phyloP scores from a whole-genome alignment of 106 monocot species.

The Amphibolis antarctica region DNA sequence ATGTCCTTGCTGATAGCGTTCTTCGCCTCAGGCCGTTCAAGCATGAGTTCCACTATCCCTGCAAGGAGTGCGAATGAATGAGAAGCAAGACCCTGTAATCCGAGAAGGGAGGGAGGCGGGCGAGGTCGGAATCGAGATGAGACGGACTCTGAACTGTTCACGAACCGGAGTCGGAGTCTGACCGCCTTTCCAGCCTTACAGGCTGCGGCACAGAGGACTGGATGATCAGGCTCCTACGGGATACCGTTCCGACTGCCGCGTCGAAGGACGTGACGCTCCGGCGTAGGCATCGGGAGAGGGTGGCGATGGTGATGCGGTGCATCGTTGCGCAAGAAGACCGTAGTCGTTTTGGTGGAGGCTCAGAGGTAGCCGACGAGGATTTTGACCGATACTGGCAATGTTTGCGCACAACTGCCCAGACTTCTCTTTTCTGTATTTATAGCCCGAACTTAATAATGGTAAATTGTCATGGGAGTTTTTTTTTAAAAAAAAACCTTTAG shows the following conservation, averaged over 20 bases:
- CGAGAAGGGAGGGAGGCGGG: background rate
- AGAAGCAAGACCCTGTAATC: background rate
- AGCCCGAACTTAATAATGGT: too few relatives aligned
- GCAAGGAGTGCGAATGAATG: background rate
- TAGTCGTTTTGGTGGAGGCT: too few relatives aligned
- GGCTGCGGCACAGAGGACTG: constrained; percentile 27
- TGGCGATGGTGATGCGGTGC: background rate
- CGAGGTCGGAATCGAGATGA: background rate
- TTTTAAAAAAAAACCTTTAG: too few relatives aligned
- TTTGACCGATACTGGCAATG: too few relatives aligned
- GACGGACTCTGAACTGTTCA: background rate
- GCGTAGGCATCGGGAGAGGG: constrained; percentile 5
- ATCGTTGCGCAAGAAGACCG: too few relatives aligned
- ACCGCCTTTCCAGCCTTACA: constrained; percentile 45
- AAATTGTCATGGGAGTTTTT: too few relatives aligned
- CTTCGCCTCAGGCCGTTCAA: constrained; percentile 73
- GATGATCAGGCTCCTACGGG: constrained; percentile 41
- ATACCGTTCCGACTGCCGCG: background rate
- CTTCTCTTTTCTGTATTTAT: too few relatives aligned
- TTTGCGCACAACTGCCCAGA: too few relatives aligned
- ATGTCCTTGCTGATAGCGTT: constrained; percentile 89
- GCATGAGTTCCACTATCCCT: constrained; percentile 79
- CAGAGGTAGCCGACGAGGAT: too few relatives aligned
- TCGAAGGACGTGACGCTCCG: background rate
- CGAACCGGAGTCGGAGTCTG: constrained; percentile 55